These are phyloP conservation scores for Dactylellina leptospora DNA, from an alignment of 2,329 filamentous ascomycete genomes.

Conservation along the genomic window DNA sequence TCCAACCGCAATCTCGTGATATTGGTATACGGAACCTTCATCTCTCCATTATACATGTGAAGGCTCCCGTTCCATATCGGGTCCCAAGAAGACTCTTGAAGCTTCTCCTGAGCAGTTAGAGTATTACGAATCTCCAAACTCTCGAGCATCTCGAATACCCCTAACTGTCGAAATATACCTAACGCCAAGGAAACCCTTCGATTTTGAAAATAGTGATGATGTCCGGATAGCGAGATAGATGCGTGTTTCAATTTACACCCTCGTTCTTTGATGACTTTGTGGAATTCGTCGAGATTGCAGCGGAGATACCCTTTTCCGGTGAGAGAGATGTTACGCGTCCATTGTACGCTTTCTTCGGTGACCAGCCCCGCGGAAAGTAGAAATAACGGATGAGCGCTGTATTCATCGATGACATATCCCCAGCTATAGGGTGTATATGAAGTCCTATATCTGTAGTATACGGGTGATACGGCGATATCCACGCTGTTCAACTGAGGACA, in stretches of 20 bases:
- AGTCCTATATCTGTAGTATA: background rate
- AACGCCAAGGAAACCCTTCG: background rate
- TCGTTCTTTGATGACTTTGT: background rate
- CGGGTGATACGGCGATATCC: background rate
- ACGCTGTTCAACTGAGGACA: slow-evolving; percentile 15
- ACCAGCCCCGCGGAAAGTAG: background rate
- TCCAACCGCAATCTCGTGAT: background rate
- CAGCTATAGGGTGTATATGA: background rate
- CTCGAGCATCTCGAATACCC: background rate
- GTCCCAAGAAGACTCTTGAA: too few species aligned
- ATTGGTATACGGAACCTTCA: background rate
- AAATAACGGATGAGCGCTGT: background rate
- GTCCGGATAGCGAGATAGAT: background rate
- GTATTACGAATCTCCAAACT: background rate
- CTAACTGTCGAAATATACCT: background rate
- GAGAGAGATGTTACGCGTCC: background rate
- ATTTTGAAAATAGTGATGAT: background rate
- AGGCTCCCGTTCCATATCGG: too few species aligned
- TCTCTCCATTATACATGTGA: too few species aligned
- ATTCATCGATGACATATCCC: background rate
- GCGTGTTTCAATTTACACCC: background rate
- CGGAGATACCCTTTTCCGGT: background rate
- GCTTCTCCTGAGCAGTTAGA: background rate
- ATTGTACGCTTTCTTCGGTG: background rate
- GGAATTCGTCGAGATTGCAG: background rate